Conservation (phyloP, 2,329 filamentous ascomycete genomes). For the Pseudodiploospora longispora region DNA sequence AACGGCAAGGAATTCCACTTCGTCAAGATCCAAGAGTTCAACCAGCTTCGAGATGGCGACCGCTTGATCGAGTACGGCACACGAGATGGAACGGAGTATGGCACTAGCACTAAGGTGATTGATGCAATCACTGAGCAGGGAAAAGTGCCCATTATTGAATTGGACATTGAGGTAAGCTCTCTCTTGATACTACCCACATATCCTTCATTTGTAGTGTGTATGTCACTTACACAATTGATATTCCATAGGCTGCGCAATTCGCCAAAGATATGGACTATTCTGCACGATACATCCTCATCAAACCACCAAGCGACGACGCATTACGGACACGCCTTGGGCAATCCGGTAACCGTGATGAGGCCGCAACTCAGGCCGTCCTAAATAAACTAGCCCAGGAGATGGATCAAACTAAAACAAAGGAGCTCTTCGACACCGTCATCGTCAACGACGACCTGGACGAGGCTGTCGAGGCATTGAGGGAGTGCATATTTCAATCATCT, state of each 20-base stretch:
- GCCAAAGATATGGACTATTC: slow-evolving; percentile 49
- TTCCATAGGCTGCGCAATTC: slow-evolving; percentile 42
- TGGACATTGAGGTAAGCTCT: slow-evolving; percentile 43
- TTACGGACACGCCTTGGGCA: slow-evolving; percentile 20
- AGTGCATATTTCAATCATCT: slow-evolving; percentile 21
- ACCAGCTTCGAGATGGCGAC: slow-evolving; percentile 51
- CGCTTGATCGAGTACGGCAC: slow-evolving; percentile 49
- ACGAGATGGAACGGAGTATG: slow-evolving; percentile 42
- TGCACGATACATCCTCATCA: slow-evolving; percentile 47
- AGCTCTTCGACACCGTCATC: slow-evolving; percentile 20
- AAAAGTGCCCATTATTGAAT: slow-evolving; percentile 51
- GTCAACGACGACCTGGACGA: slow-evolving; percentile 18
- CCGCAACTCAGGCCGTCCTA: slow-evolving; percentile 15
- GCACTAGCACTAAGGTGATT: slow-evolving; percentile 46
- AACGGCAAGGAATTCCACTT: slow-evolving; percentile 47
- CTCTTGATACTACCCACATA: neutral
- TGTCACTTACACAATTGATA: neutral
- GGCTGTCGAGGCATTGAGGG: slow-evolving; percentile 15
- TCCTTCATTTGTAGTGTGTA: neutral
- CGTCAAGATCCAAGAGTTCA: slow-evolving; percentile 47
- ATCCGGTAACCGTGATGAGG: slow-evolving; percentile 15
- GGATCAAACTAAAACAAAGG: slow-evolving; percentile 17
- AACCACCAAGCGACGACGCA: slow-evolving; percentile 27
- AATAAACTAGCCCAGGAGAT: slow-evolving; percentile 14
- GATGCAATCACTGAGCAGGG: slow-evolving; percentile 43